Percentiles rank a stretch among this genome's conserved stretches.
Evolutionary conservation across 2,329 filamentous ascomycete genomes (phyloP).

Genomic region (Remersonia thermophila): DNA sequence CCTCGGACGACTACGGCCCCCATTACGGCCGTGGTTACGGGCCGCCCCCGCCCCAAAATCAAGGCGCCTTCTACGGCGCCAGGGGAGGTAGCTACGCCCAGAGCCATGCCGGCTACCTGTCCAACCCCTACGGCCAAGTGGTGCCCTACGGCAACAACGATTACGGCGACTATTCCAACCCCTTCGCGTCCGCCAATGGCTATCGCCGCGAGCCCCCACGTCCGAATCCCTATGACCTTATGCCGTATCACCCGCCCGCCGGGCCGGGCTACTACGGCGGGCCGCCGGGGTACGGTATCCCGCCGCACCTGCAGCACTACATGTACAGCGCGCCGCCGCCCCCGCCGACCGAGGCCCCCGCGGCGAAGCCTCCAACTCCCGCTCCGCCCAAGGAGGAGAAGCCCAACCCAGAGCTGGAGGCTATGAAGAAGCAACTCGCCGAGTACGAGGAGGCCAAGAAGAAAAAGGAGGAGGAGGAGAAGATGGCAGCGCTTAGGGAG

Average conservation of each 20-base stretch:
- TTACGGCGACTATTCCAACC: constrained; percentile 23
- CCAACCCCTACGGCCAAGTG: constrained; percentile 30
- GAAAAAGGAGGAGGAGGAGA: constrained; percentile 33
- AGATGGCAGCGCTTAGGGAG: constrained; percentile 31
- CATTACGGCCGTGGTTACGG: constrained; percentile 25
- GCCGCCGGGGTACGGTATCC: constrained; percentile 19
- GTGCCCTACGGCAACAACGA: constrained; percentile 29
- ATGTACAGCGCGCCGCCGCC: constrained; percentile 27
- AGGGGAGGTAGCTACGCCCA: constrained; percentile 30
- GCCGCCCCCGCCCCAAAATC: constrained; percentile 21
- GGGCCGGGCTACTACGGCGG: constrained; percentile 25
- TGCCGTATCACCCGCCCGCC: constrained; percentile 31
- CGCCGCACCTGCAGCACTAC: constrained; percentile 27
- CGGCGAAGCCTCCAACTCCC: constrained; percentile 26
- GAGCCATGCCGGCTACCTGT: constrained; percentile 34
- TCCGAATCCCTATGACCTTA: constrained; percentile 33
- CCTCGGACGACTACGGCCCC: constrained; percentile 46
- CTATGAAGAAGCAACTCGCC: constrained; percentile 48
- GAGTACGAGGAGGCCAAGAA: constrained; percentile 35
- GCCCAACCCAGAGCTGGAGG: constrained; percentile 44
- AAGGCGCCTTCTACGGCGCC: constrained; percentile 21
- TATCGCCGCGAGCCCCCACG: constrained; percentile 27
- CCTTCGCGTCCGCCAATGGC: constrained; percentile 32
- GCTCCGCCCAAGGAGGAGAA: constrained; percentile 30
- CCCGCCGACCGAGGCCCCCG: constrained; percentile 30